phyloP scores from a whole-genome alignment of 2,329 filamentous ascomycete species.

The Macrophomina pseudophaseolina region DNA sequence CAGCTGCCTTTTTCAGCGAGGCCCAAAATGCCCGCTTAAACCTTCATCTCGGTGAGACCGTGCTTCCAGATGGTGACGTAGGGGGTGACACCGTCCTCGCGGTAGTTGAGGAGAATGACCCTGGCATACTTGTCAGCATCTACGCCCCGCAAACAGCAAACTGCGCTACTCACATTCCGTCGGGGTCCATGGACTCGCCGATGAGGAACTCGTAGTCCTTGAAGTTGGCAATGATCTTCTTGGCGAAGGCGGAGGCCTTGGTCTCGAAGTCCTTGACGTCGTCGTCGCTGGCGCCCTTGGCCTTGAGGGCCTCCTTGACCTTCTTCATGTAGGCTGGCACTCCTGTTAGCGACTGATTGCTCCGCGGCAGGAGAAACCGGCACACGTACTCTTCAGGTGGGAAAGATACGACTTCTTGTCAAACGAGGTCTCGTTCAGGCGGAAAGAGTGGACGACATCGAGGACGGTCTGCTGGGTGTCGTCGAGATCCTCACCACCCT shows the following conservation, averaged over 20 bases:
- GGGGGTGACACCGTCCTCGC: conserved; percentile 91
- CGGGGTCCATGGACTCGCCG: conserved; percentile 89
- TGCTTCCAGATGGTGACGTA: conserved; percentile 95
- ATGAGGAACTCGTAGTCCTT: conserved; percentile 96
- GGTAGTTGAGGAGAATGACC: conserved; percentile 94
- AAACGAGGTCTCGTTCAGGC: conserved; percentile 76
- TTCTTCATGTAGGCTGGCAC: conserved; percentile 84
- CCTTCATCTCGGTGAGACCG: conserved; percentile 87
- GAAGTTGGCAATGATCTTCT: conserved; percentile 84
- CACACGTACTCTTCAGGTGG: conserved; percentile 78
- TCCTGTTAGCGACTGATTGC: conserved; percentile 25
- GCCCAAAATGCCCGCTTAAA: conserved; percentile 60
- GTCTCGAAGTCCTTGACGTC: conserved; percentile 80
- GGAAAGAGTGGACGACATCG: conserved; percentile 93
- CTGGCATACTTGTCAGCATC: conserved; percentile 48
- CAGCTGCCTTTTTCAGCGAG: conserved; percentile 28
- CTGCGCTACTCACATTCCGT: conserved; percentile 77
- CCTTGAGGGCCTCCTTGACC: conserved; percentile 73
- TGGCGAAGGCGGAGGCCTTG: conserved; percentile 74
- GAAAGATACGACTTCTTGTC: conserved; percentile 86
- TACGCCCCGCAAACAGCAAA: background rate
- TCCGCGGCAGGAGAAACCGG: background rate
- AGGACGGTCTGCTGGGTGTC: conserved; percentile 77
- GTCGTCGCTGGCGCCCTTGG: conserved; percentile 65
- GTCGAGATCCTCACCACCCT: conserved; percentile 75